Percentiles rank a stretch among this genome's conserved stretches.
Conservation (phyloP, 2,329 filamentous ascomycete species). For the Nigrograna mackinnonii region DNA sequence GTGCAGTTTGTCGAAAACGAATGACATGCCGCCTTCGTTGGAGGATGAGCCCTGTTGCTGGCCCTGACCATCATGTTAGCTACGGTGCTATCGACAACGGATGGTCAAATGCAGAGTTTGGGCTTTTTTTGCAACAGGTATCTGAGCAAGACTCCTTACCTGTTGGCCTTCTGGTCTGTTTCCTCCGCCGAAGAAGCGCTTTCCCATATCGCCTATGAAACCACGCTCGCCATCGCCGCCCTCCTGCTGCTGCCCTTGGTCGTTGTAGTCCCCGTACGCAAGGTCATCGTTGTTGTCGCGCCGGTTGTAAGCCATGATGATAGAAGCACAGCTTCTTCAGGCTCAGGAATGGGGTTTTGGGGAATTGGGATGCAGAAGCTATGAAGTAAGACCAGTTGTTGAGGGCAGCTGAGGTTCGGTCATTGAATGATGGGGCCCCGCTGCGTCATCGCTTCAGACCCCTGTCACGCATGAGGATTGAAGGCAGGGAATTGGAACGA, state of each 20-base stretch:
- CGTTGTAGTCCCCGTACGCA: constrained; percentile 59
- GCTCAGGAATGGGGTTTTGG: background rate
- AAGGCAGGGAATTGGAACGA: too few species aligned
- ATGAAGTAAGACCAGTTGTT: background rate
- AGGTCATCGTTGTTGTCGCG: constrained; percentile 57
- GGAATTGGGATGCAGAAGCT: background rate
- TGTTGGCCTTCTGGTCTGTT: background rate
- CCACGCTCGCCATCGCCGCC: constrained; percentile 50
- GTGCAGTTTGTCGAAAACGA: constrained; percentile 60
- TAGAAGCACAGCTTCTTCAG: constrained; percentile 15
- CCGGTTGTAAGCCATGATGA: constrained; percentile 33
- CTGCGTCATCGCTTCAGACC: constrained; percentile 7
- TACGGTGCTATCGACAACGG: background rate
- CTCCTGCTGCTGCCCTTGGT: constrained; percentile 29
- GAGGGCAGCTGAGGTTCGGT: background rate
- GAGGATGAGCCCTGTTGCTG: constrained; percentile 24
- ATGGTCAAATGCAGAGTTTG: background rate
- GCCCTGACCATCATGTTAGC: background rate
- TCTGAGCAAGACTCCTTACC: background rate
- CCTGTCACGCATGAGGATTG: constrained; percentile 2
- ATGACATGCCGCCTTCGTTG: constrained; percentile 41
- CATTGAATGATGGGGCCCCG: background rate
- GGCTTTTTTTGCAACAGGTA: background rate
- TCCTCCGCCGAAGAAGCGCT: constrained; percentile 41
- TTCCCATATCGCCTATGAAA: constrained; percentile 57